Conservation (phyloP, 352 stramenopile species). For the Pythium scleroteichum region DNA sequence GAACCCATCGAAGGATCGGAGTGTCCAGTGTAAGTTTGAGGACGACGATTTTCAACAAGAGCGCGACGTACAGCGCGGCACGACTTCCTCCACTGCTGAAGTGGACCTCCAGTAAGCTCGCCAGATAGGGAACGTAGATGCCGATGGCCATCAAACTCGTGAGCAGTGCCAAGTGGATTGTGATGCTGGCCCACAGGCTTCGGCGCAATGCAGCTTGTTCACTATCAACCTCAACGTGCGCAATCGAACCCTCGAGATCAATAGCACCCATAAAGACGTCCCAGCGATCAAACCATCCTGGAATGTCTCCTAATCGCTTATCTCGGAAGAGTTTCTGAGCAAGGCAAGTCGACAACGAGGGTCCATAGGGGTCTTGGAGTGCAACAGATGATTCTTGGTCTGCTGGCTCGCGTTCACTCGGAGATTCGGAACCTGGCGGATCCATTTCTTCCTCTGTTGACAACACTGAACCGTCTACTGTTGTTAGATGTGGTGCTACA, state of each 20-base stretch:
- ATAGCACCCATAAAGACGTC: not conserved
- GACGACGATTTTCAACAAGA: not conserved
- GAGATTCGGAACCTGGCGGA: no score
- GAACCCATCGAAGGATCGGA: not conserved
- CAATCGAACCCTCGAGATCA: not conserved
- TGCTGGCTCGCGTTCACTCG: not conserved
- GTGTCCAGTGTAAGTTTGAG: not conserved
- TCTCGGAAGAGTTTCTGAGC: slow-evolving; percentile 1
- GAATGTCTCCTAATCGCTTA: slow-evolving; percentile 4
- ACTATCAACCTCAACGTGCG: not conserved
- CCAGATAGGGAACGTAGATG: not conserved
- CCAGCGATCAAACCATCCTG: slow-evolving; percentile 5
- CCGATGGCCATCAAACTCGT: not conserved
- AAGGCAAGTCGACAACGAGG: not conserved
- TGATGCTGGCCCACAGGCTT: not conserved
- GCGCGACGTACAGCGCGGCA: not conserved
- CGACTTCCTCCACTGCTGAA: not conserved
- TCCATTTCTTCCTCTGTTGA: no score
- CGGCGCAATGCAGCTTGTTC: not conserved
- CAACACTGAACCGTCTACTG: no score
- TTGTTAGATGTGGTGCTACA: no score
- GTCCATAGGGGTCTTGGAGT: not conserved
- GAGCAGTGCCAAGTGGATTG: not conserved
- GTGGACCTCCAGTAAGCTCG: not conserved
- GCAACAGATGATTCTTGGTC: not conserved